Conservation (phyloP, 768 basidiomycete species). For the Kwoniella heveanensis region DNA sequence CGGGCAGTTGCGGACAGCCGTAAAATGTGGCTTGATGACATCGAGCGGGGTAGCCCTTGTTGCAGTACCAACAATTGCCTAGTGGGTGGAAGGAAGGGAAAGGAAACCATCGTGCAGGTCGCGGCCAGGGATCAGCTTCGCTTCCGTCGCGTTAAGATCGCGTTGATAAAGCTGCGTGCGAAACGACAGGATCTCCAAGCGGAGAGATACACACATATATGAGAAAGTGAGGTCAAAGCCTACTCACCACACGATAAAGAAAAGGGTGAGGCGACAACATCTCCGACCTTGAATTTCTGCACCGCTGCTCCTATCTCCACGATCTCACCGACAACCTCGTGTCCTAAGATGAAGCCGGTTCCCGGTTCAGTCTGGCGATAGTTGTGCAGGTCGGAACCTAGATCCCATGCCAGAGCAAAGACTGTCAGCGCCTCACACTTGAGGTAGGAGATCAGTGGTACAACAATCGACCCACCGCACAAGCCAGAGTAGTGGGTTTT, state of each 20-base stretch:
- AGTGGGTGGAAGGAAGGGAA: no score
- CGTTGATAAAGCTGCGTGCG: no score
- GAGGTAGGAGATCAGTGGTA: neutral
- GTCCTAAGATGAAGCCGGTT: conserved; percentile 42
- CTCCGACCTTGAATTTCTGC: conserved; percentile 52
- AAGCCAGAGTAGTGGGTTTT: conserved; percentile 42
- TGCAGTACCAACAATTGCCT: conserved; percentile 53
- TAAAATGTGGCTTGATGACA: conserved; percentile 39
- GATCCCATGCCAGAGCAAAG: neutral
- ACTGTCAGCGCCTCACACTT: neutral
- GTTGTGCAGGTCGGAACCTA: conserved; percentile 46
- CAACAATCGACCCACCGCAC: conserved; percentile 36
- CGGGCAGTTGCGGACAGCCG: conserved; percentile 41
- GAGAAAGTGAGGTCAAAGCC: no score
- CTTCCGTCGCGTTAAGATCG: no score
- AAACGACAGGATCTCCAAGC: no score
- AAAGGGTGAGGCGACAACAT: conserved; percentile 55
- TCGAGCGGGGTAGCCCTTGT: conserved; percentile 39
- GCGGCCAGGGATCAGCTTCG: no score
- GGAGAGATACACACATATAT: no score
- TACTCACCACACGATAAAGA: conserved; percentile 44
- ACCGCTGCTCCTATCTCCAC: conserved; percentile 45
- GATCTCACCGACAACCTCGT: conserved; percentile 45
- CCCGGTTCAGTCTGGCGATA: conserved; percentile 34
- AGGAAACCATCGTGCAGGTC: no score